Evolutionary conservation across 352 stramenopile genomes (phyloP).

Genomic region (Phytopythium vexans): DNA sequence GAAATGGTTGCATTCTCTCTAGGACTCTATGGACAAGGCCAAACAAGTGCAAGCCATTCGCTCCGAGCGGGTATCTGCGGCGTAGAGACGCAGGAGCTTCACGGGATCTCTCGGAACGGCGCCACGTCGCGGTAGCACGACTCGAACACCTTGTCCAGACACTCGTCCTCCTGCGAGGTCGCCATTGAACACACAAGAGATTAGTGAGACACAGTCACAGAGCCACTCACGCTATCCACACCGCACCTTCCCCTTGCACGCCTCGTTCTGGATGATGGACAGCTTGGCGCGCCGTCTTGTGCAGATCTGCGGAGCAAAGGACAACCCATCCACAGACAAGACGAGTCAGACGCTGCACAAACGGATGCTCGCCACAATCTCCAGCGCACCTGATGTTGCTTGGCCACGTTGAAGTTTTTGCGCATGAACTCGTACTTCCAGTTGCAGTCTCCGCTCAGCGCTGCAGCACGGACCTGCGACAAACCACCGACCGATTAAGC

Average conservation of each 20-base stretch:
- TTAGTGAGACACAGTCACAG: background rate
- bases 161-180: constrained; percentile 66
- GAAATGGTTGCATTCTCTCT: constrained; percentile 4
- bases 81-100: background rate
- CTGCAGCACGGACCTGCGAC: constrained; percentile 57
- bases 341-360: background rate
- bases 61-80: constrained; percentile 8
- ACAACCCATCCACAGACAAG: background rate
- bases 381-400: constrained; percentile 79
- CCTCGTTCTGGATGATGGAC: constrained; percentile 69
- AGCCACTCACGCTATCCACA: background rate
- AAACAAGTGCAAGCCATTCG: too few species aligned
- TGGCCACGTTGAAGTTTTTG: constrained; percentile 88
- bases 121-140: constrained; percentile 84
- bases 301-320: constrained; percentile 53
- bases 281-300: constrained; percentile 87
- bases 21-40: background rate
- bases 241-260: constrained; percentile 73
- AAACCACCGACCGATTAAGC: background rate
- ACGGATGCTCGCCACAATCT: background rate
- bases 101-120: constrained; percentile 83
- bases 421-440: constrained; percentile 91
- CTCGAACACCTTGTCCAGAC: constrained; percentile 81
- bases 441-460: constrained; percentile 87
- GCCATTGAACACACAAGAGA: background rate